Evolutionary conservation across 2,329 filamentous ascomycete genomes (phyloP).

Genomic region (Ascocoryne sarcoides): DNA sequence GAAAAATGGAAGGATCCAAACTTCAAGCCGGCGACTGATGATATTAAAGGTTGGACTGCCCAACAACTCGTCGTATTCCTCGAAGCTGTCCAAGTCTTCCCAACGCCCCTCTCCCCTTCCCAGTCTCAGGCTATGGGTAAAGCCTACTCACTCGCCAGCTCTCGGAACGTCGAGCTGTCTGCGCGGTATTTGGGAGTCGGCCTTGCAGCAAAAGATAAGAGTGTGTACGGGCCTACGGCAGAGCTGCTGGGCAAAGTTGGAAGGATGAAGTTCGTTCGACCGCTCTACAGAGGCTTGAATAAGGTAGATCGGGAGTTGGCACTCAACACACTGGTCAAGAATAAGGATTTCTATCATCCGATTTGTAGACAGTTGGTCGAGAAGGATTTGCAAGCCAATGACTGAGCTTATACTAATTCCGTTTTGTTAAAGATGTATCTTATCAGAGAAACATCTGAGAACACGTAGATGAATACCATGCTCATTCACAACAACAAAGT

Average conservation of each 20-base stretch:
- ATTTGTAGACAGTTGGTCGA: constrained; percentile 81
- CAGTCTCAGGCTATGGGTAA: constrained; percentile 65
- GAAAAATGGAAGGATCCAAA: constrained; percentile 66
- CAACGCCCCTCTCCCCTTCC: constrained; percentile 51
- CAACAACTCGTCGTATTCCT: constrained; percentile 92
- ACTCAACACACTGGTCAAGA: constrained; percentile 73
- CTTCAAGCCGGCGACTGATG: constrained; percentile 56
- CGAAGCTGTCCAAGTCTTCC: constrained; percentile 63
- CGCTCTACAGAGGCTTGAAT: constrained; percentile 69
- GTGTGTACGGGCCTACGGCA: constrained; percentile 61
- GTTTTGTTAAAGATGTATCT: too few relatives aligned
- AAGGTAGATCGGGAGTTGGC: constrained; percentile 68
- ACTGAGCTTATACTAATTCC: too few relatives aligned
- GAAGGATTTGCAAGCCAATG: constrained; percentile 66
- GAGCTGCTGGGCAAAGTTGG: constrained; percentile 74
- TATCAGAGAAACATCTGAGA: too few relatives aligned
- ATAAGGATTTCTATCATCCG: constrained; percentile 90
- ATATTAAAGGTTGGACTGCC: constrained; percentile 67
- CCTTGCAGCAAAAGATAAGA: constrained; percentile 62
- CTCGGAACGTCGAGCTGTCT: constrained; percentile 79
- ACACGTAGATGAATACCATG: too few relatives aligned
- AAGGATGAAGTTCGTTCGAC: constrained; percentile 94
- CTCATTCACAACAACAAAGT: too few relatives aligned
- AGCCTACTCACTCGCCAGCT: constrained; percentile 64
- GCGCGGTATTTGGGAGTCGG: constrained; percentile 73